Evolutionary conservation across 2,329 filamentous ascomycete species (phyloP), one percentile per base, ranked within the genome.

Genomic region (Penicillium polonicum): DNA sequence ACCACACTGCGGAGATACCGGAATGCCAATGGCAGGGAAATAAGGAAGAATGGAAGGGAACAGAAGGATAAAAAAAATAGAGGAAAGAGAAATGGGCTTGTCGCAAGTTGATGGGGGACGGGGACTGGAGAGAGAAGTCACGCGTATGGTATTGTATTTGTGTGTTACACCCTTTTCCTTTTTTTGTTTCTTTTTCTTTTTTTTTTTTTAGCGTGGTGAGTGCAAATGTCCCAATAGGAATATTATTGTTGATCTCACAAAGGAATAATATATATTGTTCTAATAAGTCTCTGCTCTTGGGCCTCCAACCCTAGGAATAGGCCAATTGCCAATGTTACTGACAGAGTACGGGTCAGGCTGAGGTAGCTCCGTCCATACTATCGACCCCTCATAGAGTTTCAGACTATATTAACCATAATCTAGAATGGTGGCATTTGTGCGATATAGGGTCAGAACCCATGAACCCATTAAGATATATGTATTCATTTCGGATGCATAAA

Each of bases 101-200:
- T 57, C 43, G 48, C 48, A 57, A 48, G 55, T 57, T 53, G 55
- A 53, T 33, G 27, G 44, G 44, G 27, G 25, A 23, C 27, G 39
- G 48, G 13, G 4, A 31, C n/a, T 38, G 35, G 29, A 15, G 53
- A 38, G 42, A 45, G 42, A 48, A 53, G 55, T 57, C 55, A 57
- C 55, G 55, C 55, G 55, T 57, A 57, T 48, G 41, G 55, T 57
- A 57, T 39, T 46, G 49, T 57, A 56, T 56, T 55, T 36, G 33
- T 39, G 53, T 44, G 53, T 56, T 51, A 56, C 53, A 56, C 46
- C 35, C 45, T 55, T 17, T 29, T 42, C 27, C 25, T 33, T 27
- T 25, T 19, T n/a, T 17, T 19, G 13, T n/a, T 27, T 3, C 17
- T 27, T 4, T 5, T 12, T n/a, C 13, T 19, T 21, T n/a, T 49